Conservation (phyloP, 2,329 filamentous ascomycete species). For the Pyrenochaeta sp. region DNA sequence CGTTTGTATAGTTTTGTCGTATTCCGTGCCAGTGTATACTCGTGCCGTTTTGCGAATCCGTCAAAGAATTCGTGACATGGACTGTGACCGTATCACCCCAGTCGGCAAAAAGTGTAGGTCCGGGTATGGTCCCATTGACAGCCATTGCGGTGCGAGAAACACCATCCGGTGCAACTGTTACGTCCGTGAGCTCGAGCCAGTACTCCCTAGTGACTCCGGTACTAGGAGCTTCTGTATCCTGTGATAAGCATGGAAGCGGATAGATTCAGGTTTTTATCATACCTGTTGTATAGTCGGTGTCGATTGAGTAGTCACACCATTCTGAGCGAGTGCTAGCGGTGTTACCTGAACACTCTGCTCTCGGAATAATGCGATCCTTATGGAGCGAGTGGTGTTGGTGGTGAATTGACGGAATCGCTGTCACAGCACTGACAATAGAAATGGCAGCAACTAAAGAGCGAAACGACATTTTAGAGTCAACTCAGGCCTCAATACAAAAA, state of each 20-base stretch:
- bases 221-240: constrained; percentile 50
- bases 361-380: constrained; percentile 6
- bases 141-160: constrained; percentile 50
- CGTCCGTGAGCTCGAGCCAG: constrained; percentile 53
- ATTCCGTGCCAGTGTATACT: constrained; percentile 45
- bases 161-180: constrained; percentile 61
- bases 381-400: constrained; percentile 5
- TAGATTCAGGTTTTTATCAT: too few species aligned
- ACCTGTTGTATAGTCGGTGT: constrained; percentile 60
- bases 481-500: neutral
- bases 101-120: constrained; percentile 53
- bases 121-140: constrained; percentile 55
- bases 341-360: constrained; percentile 41
- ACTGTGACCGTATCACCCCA: constrained; percentile 51
- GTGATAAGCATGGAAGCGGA: too few species aligned
- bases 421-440: neutral
- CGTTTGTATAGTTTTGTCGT: constrained; percentile 40
- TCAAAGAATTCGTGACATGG: constrained; percentile 43
- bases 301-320: constrained; percentile 59
- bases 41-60: constrained; percentile 36
- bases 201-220: constrained; percentile 64
- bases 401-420: neutral
- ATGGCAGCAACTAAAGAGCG: neutral
- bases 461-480: neutral
- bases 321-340: constrained; percentile 35